Base-by-base conservation (phyloP, 1,284 basidiomycete genomes). In the Kwoniella shivajii region DNA sequence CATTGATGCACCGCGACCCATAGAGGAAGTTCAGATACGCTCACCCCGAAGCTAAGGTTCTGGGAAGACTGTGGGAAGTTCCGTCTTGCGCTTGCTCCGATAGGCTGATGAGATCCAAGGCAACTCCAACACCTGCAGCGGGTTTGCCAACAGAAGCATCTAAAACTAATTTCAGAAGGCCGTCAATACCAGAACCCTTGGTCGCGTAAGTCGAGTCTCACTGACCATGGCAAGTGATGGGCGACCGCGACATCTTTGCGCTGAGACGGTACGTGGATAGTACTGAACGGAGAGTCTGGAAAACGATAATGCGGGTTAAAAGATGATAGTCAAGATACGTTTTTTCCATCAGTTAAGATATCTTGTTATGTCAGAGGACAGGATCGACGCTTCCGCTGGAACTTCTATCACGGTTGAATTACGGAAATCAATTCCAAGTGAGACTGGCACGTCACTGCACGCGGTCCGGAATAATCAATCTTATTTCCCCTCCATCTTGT, bases 181-280 rank as follows among this genome's bases (percentile, higher is more conserved):
- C n/a, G n/a, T n/a, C n/a, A n/a, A n/a, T n/a, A n/a, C n/a, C n/a
- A 34, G 13, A 26, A 27, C 41, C 26, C 18, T 24, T 47, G 53
- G 41, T 13, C 42, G 22, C 26, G 22, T 13, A 11, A 10, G 7
- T 29, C 11, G 26, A 37, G 42, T 4, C 24, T 16, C 42, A 56
- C 82, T 54, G 61, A 89, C 90, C 86, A 67, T 95, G 92, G 74
- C 92, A 94, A 33, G 92, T 95, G 59, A 95, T 89, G 1, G 90
- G 89, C 1, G 90, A 90, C 67, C 84, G 74, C 37, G 67, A 64
- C 72, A 76, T 69, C 10, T n/a, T n/a, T n/a, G n/a, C n/a, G n/a
- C n/a, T n/a, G n/a, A n/a, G n/a, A n/a, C n/a, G n/a, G n/a, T n/a
- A n/a, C n/a, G n/a, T n/a, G n/a, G n/a, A n/a, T n/a, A n/a, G n/a